Conservation (phyloP, 2,329 filamentous ascomycete genomes). For the Onygenales sp. region DNA sequence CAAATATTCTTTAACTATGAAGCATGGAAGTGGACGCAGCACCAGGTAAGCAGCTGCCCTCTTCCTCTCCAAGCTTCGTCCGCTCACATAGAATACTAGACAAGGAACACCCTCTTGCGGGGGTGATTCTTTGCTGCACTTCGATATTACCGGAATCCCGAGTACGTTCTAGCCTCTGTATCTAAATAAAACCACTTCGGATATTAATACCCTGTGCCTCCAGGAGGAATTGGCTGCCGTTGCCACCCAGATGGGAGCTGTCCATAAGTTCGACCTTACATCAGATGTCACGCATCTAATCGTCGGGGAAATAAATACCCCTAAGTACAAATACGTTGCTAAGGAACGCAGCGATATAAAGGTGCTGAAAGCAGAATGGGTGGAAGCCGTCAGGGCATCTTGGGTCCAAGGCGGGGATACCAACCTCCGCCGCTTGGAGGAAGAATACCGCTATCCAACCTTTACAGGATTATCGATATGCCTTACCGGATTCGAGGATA, state of each 20-base stretch:
- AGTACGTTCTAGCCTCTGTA: constrained; percentile 39
- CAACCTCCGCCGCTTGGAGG: constrained; percentile 61
- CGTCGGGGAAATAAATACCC: constrained; percentile 78
- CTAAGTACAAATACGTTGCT: constrained; percentile 93
- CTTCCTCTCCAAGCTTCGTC: background rate
- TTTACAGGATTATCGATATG: constrained; percentile 51
- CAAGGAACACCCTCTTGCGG: constrained; percentile 55
- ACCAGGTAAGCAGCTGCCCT: constrained; percentile 21
- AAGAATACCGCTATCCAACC: constrained; percentile 37
- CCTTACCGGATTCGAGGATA: constrained; percentile 60
- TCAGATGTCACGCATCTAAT: constrained; percentile 91
- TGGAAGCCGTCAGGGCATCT: constrained; percentile 65
- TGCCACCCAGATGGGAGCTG: constrained; percentile 72
- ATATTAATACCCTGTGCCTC: background rate
- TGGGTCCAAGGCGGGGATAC: constrained; percentile 76
- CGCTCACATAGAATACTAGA: constrained; percentile 30
- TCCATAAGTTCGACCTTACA: constrained; percentile 86
- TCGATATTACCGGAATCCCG: constrained; percentile 70
- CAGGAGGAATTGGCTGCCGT: constrained; percentile 33
- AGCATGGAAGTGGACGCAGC: constrained; percentile 29
- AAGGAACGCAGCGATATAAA: constrained; percentile 78
- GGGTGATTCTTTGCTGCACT: constrained; percentile 78
- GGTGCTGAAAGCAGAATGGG: constrained; percentile 73
- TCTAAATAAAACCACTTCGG: constrained; percentile 5
- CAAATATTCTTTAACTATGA: constrained; percentile 22